These are phyloP conservation scores for Pseudonectria foliicola DNA, from an alignment of 2,329 filamentous ascomycete species.

Conservation along the genomic window DNA sequence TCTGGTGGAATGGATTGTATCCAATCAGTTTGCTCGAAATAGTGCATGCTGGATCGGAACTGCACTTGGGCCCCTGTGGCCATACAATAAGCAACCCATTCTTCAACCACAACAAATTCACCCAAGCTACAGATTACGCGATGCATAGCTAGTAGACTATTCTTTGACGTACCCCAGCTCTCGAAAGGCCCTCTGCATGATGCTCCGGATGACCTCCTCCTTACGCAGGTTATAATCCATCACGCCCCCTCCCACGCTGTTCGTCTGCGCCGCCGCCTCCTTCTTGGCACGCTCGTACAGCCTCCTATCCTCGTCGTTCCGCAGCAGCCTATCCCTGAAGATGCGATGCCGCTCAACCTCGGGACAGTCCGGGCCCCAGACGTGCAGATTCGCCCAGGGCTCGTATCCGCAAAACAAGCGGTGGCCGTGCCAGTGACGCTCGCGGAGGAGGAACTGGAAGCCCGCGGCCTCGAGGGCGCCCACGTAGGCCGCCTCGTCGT, in stretches of 20 bases:
- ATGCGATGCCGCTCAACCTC: constrained; percentile 36
- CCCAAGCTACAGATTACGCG: no score
- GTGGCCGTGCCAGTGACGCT: constrained; percentile 41
- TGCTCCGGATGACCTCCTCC: constrained; percentile 30
- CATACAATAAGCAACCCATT: no score
- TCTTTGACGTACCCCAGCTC: constrained; percentile 2
- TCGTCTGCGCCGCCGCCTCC: constrained; percentile 25
- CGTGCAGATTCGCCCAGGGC: constrained; percentile 39
- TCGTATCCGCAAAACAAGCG: constrained; percentile 35
- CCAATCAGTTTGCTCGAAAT: no score
- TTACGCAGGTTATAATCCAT: constrained; percentile 35
- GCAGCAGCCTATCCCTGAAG: constrained; percentile 35
- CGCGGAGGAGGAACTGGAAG: constrained; percentile 39
- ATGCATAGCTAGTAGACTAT: no score
- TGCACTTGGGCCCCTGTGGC: no score
- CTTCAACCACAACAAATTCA: no score
- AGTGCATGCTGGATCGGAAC: no score
- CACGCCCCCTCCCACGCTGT: constrained; percentile 23
- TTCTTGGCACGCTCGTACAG: constrained; percentile 34
- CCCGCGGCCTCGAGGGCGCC: constrained; percentile 34
- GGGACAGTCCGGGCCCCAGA: constrained; percentile 36
- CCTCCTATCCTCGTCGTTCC: constrained; percentile 28
- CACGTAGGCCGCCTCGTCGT: constrained; percentile 36
- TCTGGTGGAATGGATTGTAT: no score
- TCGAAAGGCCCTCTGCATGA: constrained; percentile 21